phyloP scores from a whole-genome alignment of 768 basidiomycete genomes.

The Phaffia australis region DNA sequence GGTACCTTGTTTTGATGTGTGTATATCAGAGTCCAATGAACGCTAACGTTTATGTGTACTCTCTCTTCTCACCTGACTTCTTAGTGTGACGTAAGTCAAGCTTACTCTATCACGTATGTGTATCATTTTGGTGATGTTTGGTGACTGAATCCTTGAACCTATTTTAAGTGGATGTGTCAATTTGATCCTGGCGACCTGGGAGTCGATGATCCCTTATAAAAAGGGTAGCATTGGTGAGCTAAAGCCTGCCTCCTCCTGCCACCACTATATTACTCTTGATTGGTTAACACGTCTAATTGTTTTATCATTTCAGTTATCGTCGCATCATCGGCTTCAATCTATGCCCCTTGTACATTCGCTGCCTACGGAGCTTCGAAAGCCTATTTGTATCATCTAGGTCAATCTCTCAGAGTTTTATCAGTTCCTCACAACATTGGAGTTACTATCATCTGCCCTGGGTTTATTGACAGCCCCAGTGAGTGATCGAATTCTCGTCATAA shows the following conservation, averaged over 20 bases:
- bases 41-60: too few relatives aligned
- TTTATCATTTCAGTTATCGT: neutral
- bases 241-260: neutral
- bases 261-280: neutral
- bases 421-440: constrained; percentile 17
- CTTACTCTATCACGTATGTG: too few relatives aligned
- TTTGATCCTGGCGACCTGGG: neutral
- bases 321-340: neutral
- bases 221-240: constrained; percentile 5
- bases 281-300: neutral
- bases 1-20: neutral
- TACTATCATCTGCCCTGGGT: neutral
- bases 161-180: neutral
- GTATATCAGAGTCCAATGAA: neutral
- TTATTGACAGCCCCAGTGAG: constrained; percentile 1
- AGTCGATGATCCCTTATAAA: constrained; percentile 9
- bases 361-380: constrained; percentile 8
- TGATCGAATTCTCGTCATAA: too few relatives aligned
- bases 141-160: too few relatives aligned
- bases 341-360: constrained; percentile 3
- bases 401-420: constrained; percentile 2
- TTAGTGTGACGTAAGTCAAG: too few relatives aligned
- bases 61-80: too few relatives aligned
- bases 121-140: too few relatives aligned
- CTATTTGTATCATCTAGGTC: constrained; percentile 8